Conservation (phyloP, 2,329 filamentous ascomycete species). For the Colletotrichum acutatum region DNA sequence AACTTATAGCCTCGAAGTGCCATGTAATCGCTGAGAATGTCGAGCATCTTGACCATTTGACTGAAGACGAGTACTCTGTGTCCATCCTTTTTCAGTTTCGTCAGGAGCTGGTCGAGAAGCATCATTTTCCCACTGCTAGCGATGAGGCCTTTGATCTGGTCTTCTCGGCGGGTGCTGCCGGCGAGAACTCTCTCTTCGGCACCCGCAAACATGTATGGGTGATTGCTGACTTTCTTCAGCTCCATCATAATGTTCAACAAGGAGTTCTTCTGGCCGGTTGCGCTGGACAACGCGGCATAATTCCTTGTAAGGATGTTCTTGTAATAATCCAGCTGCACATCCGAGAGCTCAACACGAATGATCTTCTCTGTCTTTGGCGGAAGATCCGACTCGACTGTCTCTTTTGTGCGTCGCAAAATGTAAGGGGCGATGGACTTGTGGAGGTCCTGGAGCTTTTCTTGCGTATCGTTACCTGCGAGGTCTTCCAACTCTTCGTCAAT, state of each 20-base stretch:
- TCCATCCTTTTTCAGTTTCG: constrained; percentile 91
- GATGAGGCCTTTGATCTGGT: constrained; percentile 91
- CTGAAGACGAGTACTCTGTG: constrained; percentile 98
- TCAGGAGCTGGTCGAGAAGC: constrained; percentile 93
- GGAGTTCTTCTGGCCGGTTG: constrained; percentile 92
- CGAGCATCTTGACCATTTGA: constrained; percentile 99
- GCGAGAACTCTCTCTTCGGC: constrained; percentile 90
- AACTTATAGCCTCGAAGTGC: constrained; percentile 94
- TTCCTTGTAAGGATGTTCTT: constrained; percentile 98
- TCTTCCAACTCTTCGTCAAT: constrained; percentile 92
- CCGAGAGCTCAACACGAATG: constrained; percentile 95
- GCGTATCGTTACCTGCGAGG: constrained; percentile 81
- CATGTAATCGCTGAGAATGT: constrained; percentile 94
- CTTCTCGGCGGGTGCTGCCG: constrained; percentile 84
- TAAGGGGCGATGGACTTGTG: constrained; percentile 91
- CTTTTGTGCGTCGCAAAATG: constrained; percentile 95
- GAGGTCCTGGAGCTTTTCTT: constrained; percentile 86
- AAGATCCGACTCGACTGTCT: constrained; percentile 95
- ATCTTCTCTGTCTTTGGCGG: constrained; percentile 99
- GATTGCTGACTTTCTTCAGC: constrained; percentile 98
- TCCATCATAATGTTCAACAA: constrained; percentile 99
- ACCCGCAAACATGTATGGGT: constrained; percentile 97
- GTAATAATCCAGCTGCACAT: constrained; percentile 97
- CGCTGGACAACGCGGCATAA: constrained; percentile 92
- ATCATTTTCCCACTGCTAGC: constrained; percentile 99